Evolutionary conservation across 1,284 basidiomycete genomes (phyloP).

Genomic region (Fereydounia khargensis): DNA sequence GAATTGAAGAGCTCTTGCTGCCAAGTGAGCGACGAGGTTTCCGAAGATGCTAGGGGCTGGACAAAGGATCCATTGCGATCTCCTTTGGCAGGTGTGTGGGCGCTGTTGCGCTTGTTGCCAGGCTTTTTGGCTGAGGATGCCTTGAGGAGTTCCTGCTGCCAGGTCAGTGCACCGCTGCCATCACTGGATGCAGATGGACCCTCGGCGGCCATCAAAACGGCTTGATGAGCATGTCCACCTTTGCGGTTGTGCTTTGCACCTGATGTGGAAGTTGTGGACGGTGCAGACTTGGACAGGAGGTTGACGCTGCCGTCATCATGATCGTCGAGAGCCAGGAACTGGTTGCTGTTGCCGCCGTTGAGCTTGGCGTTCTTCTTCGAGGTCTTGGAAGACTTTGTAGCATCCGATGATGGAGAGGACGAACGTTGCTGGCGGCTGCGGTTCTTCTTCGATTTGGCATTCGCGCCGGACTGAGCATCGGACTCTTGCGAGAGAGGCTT

Average conservation of each 20-base stretch:
- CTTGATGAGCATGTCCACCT: neutral
- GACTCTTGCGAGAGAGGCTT: constrained; percentile 27
- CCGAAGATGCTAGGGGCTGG: constrained; percentile 24
- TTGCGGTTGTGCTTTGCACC: neutral
- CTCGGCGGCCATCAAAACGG: constrained; percentile 1
- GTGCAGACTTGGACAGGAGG: constrained; percentile 31
- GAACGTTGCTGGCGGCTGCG: constrained; percentile 1
- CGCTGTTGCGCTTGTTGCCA: constrained; percentile 5
- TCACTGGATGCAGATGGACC: no score
- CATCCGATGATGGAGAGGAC: neutral
- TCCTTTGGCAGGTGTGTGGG: constrained; percentile 7
- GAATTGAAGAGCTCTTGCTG: constrained; percentile 43
- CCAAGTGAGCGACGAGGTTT: constrained; percentile 39
- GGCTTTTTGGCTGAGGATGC: constrained; percentile 9
- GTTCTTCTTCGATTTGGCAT: constrained; percentile 11
- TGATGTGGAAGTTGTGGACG: constrained; percentile 10
- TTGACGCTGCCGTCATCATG: constrained; percentile 10
- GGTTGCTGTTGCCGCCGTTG: neutral
- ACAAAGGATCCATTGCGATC: constrained; percentile 35
- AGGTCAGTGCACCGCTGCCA: constrained; percentile 29
- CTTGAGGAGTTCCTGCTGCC: constrained; percentile 42
- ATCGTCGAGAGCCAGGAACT: neutral
- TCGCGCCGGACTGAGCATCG: neutral
- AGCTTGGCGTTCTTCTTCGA: neutral
- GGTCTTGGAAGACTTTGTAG: neutral